A percentile compares a stretch with the other conserved stretches of the same genome.
phyloP scores from a whole-genome alignment of 2,329 filamentous ascomycete species.

The Epichloe aotearoae region DNA sequence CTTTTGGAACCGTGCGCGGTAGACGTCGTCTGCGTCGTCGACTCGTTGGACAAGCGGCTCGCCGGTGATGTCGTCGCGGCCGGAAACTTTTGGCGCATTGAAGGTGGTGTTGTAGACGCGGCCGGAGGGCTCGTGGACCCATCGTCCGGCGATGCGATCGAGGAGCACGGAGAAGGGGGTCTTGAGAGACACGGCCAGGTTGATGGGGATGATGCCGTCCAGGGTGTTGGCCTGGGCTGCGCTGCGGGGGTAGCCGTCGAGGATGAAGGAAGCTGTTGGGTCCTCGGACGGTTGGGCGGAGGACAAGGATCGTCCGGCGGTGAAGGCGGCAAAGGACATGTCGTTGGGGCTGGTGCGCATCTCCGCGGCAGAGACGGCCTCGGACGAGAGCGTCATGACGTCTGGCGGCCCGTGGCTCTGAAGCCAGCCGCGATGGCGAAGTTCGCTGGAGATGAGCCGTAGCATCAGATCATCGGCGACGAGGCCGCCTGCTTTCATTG shows the following conservation, averaged over 20 bases:
- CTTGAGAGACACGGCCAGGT: conserved; percentile 75
- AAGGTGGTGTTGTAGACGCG: conserved; percentile 93
- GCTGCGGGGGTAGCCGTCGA: conserved; percentile 92
- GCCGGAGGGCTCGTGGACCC: conserved; percentile 85
- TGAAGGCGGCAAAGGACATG: conserved; percentile 2
- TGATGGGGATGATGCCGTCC: conserved; percentile 79
- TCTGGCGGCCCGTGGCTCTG: conserved; percentile 31
- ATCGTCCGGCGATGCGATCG: conserved; percentile 78
- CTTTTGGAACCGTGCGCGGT: conserved; percentile 63
- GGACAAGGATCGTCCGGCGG: conserved; percentile 9
- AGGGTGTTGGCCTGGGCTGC: conserved; percentile 65
- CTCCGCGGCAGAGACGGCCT: conserved; percentile 24
- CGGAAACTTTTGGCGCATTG: conserved; percentile 68
- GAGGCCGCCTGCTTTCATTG: conserved; percentile 79
- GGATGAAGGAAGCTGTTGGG: conserved; percentile 76
- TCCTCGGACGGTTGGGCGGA: conserved; percentile 44
- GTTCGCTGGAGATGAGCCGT: conserved; percentile 80
- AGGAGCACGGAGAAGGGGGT: conserved; percentile 82
- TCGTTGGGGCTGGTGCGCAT: conserved; percentile 16
- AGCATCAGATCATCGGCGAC: conserved; percentile 87
- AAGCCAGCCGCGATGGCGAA: conserved; percentile 77
- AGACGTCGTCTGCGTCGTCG: conserved; percentile 81
- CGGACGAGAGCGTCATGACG: conserved; percentile 39
- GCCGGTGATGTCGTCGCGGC: conserved; percentile 81
- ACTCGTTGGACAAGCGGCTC: conserved; percentile 69